phyloP scores from a whole-genome alignment of 148 eudicot genomes.

The Oxyria digyna region DNA sequence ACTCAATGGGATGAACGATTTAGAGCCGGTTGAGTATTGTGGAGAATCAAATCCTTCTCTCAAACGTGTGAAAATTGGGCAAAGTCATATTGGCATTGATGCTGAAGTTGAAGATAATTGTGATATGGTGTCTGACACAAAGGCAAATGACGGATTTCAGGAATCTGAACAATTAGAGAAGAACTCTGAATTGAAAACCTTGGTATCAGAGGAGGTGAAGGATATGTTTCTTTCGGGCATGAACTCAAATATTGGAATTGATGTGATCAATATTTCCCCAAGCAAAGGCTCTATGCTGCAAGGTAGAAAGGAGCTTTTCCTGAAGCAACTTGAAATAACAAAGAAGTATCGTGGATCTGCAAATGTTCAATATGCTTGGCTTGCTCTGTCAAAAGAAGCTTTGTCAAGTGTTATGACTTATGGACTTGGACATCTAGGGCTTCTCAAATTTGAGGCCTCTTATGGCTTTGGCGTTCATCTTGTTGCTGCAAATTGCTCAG shows the following conservation, averaged over 20 bases:
- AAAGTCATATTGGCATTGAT: slow-evolving; percentile 9
- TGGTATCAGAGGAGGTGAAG: slow-evolving; percentile 24
- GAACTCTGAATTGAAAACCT: slow-evolving; percentile 12
- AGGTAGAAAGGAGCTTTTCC: slow-evolving; percentile 55
- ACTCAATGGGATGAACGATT: slow-evolving; percentile 31
- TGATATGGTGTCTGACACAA: slow-evolving; percentile 29
- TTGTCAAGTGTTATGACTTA: slow-evolving; percentile 30
- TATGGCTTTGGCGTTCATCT: slow-evolving; percentile 76
- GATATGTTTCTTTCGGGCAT: slow-evolving; percentile 42
- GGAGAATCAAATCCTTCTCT: slow-evolving; percentile 61
- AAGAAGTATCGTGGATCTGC: slow-evolving; percentile 51
- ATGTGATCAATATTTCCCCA: slow-evolving; percentile 26
- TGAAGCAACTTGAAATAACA: slow-evolving; percentile 70
- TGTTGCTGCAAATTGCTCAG: slow-evolving; percentile 48
- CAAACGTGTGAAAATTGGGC: slow-evolving; percentile 31
- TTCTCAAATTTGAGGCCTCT: slow-evolving; percentile 28
- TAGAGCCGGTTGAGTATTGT: slow-evolving; percentile 28
- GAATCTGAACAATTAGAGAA: slow-evolving; percentile 13
- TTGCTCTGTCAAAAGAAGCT: slow-evolving; percentile 46
- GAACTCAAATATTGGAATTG: slow-evolving; percentile 21
- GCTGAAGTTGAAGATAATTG: slow-evolving; percentile 37
- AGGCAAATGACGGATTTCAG: slow-evolving; percentile 22
- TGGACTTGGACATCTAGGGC: slow-evolving; percentile 42
- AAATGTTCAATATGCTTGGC: slow-evolving; percentile 81
- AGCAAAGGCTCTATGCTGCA: slow-evolving; percentile 29